Conservation (phyloP, 441 rosid species). For the Populus hybrid region DNA sequence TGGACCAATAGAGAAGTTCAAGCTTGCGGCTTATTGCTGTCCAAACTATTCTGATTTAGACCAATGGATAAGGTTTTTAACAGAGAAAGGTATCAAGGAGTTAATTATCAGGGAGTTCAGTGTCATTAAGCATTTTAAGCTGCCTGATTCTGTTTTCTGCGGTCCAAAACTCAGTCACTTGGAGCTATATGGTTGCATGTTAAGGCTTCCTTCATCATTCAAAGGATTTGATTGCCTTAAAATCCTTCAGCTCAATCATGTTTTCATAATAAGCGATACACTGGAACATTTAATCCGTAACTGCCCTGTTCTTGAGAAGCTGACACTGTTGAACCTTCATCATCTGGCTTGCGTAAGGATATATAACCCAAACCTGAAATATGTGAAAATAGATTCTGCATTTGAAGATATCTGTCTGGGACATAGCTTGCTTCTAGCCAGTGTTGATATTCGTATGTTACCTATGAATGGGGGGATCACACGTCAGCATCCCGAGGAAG, state of each 20-base stretch:
- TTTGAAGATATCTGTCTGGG: constrained; percentile 31
- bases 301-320: constrained; percentile 27
- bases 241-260: constrained; percentile 19
- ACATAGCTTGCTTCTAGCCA: constrained; percentile 15
- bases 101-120: constrained; percentile 17
- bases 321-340: constrained; percentile 21
- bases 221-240: constrained; percentile 30
- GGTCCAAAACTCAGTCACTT: constrained; percentile 24
- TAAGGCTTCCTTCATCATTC: constrained; percentile 29
- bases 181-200: constrained; percentile 21
- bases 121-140: constrained; percentile 19
- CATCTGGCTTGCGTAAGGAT: constrained; percentile 27
- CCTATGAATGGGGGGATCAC: constrained; percentile 9
- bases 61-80: constrained; percentile 24
- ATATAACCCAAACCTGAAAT: constrained; percentile 25
- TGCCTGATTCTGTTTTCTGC: constrained; percentile 26
- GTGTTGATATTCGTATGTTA: constrained; percentile 30
- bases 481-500: neutral
- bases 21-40: constrained; percentile 20
- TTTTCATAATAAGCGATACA: constrained; percentile 10
- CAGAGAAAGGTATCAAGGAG: constrained; percentile 18
- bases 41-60: constrained; percentile 21
- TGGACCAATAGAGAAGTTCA: constrained; percentile 30
- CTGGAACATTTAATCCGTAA: constrained; percentile 27
- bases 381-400: constrained; percentile 29